A percentile compares a stretch with the other conserved stretches of the same genome.
phyloP scores from a whole-genome alignment of 2,329 filamentous ascomycete genomes.

The Trichoderma harzianum region DNA sequence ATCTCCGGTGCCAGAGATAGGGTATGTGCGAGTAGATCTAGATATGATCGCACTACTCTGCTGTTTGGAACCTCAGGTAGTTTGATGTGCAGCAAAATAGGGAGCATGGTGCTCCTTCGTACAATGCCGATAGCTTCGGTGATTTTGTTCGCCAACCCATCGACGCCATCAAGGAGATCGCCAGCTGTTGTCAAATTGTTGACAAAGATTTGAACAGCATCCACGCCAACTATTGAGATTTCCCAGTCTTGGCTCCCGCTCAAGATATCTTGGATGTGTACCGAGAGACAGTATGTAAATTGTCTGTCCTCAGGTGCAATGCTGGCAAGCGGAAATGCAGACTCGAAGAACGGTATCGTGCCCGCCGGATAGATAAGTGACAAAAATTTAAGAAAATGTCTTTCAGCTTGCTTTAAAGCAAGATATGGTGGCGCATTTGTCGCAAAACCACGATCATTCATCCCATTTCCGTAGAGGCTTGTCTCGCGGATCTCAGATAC shows the following conservation, averaged over 20 bases:
- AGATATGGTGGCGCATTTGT: not conserved
- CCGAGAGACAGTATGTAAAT: conserved; percentile 8
- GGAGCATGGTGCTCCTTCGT: conserved; percentile 8
- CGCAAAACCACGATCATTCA: not conserved
- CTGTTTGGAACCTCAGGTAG: not conserved
- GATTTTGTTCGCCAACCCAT: not conserved
- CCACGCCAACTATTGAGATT: not conserved
- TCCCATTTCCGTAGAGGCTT: not conserved
- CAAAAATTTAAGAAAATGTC: conserved; percentile 3
- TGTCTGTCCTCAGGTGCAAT: conserved; percentile 5
- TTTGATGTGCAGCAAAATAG: not conserved
- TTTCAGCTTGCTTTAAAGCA: conserved; percentile 1
- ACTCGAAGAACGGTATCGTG: conserved; percentile 8
- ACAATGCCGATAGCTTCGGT: conserved; percentile 5
- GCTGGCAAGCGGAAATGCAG: conserved; percentile 11
- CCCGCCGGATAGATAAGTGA: conserved; percentile 1
- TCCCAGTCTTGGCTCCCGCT: not conserved
- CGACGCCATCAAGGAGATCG: not conserved
- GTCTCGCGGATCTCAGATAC: not conserved
- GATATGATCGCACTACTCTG: not conserved
- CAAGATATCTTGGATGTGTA: not conserved
- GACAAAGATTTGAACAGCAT: conserved; percentile 9
- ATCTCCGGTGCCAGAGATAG: conserved; percentile 3
- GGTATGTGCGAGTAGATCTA: conserved; percentile 1
- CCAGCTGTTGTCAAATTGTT: not conserved